phyloP scores from a whole-genome alignment of 2,329 filamentous ascomycete species.

The Claviceps humidiphila region DNA sequence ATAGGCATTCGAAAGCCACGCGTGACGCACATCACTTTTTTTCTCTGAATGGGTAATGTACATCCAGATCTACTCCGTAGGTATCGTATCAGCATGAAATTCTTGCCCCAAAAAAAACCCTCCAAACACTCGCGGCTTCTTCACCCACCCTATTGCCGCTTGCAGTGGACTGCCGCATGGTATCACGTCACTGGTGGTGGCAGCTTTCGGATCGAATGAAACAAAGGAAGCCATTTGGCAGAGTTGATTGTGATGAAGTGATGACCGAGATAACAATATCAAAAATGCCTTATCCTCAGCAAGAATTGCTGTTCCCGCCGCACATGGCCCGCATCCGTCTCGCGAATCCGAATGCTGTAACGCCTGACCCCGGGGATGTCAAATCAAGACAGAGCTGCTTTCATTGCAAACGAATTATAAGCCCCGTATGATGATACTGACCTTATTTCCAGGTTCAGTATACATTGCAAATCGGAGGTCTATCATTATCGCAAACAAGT shows the following conservation, averaged over 20 bases:
- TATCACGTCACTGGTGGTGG: background rate
- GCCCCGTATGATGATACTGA: background rate
- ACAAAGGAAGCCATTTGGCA: background rate
- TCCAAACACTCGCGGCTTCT: background rate
- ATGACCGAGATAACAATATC: conserved; percentile 2
- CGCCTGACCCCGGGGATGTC: conserved; percentile 7
- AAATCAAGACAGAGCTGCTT: conserved; percentile 4
- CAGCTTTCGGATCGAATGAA: background rate
- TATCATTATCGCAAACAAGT: background rate
- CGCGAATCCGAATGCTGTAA: conserved; percentile 7
- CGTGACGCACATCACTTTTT: background rate
- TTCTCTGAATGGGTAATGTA: background rate
- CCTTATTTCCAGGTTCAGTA: background rate
- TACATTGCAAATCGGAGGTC: background rate
- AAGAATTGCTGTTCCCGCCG: conserved; percentile 1
- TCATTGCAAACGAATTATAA: background rate
- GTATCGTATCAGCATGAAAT: too few relatives aligned
- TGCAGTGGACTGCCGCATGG: background rate
- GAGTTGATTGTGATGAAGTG: background rate
- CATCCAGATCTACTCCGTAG: too few relatives aligned
- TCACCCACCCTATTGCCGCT: background rate
- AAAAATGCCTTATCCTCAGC: conserved; percentile 7
- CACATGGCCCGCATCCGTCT: background rate
- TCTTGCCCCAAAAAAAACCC: background rate
- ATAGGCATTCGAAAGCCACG: background rate